Evolutionary conservation across 1,284 basidiomycete genomes (phyloP), one percentile per base, ranked within the genome.

Genomic region (Heterobasidion annosum): DNA sequence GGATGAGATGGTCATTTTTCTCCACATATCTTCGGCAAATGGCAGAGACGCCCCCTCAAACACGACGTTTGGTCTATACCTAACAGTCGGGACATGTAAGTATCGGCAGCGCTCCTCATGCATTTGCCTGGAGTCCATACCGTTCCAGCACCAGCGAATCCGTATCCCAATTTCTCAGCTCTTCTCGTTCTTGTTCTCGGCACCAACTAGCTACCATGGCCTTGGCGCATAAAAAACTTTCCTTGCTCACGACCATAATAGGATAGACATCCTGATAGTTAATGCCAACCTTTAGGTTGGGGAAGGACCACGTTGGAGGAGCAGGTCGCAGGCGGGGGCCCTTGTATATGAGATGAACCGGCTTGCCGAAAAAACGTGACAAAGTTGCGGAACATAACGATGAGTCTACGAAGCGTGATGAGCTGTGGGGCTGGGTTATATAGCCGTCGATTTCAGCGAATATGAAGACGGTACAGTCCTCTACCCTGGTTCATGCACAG

Each of bases 11-110:
- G 66, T 60, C 44, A 89, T 75, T 62, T 81, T 77, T 60, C 76
- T 73, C 81, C 81, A 78, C 60, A 69, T 78, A 47, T 80, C 78
- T 60, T 79, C 77, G 0, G 72, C 68, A 59, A 78, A 79, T 1
- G 78, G 74, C 15, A 64, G 61, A 1, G 72, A 71, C 1, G 75
- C 72, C 19, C 87, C 87, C 54, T 70, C 69, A 59, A 88, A 63
- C 6, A 88, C 77, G 54, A 90, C 80, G 64, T 89, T 90, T 0
- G 87, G 86, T 49, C 87, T 70, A 70, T 88, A 89, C 61, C 85
- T 87, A 58, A 25, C 25, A 5, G 25, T 25, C 25, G 25, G 25
- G 25, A 3, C 5, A 25, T 25, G 25, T 25, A 25, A 25, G 5
- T 25, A 25, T 25, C 5, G 5, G 25, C 25, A 25, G 25, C 25